Evolutionary conservation across 768 basidiomycete genomes (phyloP), one percentile per base, ranked within the genome.

Genomic region (Boletus pseudopeckii): DNA sequence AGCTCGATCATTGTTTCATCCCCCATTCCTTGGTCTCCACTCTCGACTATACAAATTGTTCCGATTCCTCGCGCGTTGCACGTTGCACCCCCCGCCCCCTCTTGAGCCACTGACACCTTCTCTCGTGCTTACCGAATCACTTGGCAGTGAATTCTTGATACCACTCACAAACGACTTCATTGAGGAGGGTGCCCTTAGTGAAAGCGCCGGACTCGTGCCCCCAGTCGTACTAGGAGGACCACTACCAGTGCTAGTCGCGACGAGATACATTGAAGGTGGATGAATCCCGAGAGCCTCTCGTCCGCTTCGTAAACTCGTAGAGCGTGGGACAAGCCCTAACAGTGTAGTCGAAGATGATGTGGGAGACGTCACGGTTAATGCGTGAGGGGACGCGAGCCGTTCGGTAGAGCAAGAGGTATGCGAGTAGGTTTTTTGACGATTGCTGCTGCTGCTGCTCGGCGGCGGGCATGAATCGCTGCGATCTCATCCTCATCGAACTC

Each of bases 401-500:
- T 55, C 55, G 9, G 28, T 18, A 22, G 50, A 48, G 26, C 51
- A 46, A 4, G 51, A 17, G 11, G 45, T 45, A 33, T 48, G 26
- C n/a, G 52, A 24, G 38, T 52, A 54, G 53, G 63, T 15, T 48
- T n/a, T 52, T 46, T 54, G 17, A 53, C 8, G 3, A 34, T 34
- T 51, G 3, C 54, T 26, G 40, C 18, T 1, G 53, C 59, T 44
- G 60, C 64, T 24, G 55, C 64, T 28, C 54, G 53, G 22, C 76
- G 66, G 26, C 73, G 73, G n/a, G 73, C 70, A 38, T 82, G 78
- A 13, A 88, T 81, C 6, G 76, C 76, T 0, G 77, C 74, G 33
- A 90, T 88, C 67, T 89, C 86, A 5, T 84, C 83, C n/a, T 84
- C 78, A 5, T 77, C 73, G 59, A 87, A 74, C n/a, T n/a, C n/a